phyloP scores from a whole-genome alignment of 495 filamentous ascomycete genomes.

The Collariella sp. region DNA sequence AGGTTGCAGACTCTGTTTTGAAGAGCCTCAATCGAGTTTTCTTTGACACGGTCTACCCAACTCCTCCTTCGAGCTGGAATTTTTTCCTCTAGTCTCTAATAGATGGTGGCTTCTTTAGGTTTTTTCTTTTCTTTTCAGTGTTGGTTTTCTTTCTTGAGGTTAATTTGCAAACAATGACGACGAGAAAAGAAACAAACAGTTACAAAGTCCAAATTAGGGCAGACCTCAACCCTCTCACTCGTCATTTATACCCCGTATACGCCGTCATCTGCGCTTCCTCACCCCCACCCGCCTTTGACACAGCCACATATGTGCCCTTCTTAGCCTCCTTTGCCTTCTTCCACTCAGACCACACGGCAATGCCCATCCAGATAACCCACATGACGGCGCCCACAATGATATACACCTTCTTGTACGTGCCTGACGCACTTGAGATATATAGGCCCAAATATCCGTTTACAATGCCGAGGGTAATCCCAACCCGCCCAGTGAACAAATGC shows the following conservation, averaged over 20 bases:
- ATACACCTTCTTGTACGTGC: constrained; percentile 24
- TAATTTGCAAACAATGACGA: no score
- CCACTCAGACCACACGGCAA: constrained; percentile 18
- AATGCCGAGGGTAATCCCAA: constrained; percentile 50
- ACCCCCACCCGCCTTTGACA: not conserved
- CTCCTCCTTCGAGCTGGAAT: constrained; percentile 2
- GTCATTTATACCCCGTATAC: no score
- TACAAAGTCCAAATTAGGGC: no score
- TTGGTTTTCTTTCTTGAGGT: no score
- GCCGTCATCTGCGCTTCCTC: no score
- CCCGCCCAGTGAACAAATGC: constrained; percentile 58
- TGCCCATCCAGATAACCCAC: constrained; percentile 27
- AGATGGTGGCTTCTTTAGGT: no score
- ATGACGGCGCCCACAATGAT: constrained; percentile 28
- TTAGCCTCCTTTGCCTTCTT: constrained; percentile 5
- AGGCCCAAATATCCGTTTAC: constrained; percentile 63
- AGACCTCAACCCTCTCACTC: no score
- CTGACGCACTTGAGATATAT: constrained; percentile 30
- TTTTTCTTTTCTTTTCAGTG: no score
- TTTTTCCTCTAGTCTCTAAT: no score
- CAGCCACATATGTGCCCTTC: not conserved
- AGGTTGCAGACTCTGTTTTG: not conserved
- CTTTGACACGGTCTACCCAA: constrained; percentile 22
- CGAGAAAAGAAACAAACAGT: no score
- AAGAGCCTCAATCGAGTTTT: constrained; percentile 15